Conservation (phyloP, 1,284 basidiomycete genomes). For the Cryptococcus sp. region DNA sequence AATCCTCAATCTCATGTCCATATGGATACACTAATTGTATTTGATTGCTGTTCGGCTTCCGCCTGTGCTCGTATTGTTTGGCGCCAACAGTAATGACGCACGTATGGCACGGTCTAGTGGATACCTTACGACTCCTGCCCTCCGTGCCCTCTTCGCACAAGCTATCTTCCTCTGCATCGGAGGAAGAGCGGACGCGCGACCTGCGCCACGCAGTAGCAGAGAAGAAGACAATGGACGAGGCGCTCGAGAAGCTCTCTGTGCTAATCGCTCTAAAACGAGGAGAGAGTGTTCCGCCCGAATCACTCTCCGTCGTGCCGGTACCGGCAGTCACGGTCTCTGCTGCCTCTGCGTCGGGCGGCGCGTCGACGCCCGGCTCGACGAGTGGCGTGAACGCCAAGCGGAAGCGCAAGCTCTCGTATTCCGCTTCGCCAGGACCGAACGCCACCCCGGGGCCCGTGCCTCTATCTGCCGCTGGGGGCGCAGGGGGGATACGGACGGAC, state of each 20-base stretch:
- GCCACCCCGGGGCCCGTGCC: not conserved
- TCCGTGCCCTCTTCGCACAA: constrained; percentile 21
- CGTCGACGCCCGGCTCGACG: constrained; percentile 5
- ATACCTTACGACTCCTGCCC: constrained; percentile 44
- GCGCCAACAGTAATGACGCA: constrained; percentile 32
- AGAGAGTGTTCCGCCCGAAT: constrained; percentile 5
- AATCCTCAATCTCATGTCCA: too few relatives aligned
- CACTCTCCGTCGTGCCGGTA: not conserved
- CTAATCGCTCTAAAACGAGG: constrained; percentile 36
- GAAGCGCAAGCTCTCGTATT: constrained; percentile 29
- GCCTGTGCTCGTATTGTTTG: too few relatives aligned
- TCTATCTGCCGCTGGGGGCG: not conserved
- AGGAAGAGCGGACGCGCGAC: constrained; percentile 6
- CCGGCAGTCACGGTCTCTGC: constrained; percentile 1
- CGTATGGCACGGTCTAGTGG: constrained; percentile 46
- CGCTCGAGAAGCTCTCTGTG: constrained; percentile 40
- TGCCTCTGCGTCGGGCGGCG: constrained; percentile 3
- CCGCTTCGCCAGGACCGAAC: constrained; percentile 13
- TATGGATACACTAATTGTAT: too few relatives aligned
- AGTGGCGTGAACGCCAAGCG: constrained; percentile 16
- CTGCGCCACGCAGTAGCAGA: constrained; percentile 20
- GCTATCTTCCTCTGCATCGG: not conserved
- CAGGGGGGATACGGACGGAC: constrained; percentile 12
- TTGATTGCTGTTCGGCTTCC: too few relatives aligned
- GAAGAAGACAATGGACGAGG: constrained; percentile 36